phyloP scores from a whole-genome alignment of 164 flowering plant species.

The Annona cherimola region DNA sequence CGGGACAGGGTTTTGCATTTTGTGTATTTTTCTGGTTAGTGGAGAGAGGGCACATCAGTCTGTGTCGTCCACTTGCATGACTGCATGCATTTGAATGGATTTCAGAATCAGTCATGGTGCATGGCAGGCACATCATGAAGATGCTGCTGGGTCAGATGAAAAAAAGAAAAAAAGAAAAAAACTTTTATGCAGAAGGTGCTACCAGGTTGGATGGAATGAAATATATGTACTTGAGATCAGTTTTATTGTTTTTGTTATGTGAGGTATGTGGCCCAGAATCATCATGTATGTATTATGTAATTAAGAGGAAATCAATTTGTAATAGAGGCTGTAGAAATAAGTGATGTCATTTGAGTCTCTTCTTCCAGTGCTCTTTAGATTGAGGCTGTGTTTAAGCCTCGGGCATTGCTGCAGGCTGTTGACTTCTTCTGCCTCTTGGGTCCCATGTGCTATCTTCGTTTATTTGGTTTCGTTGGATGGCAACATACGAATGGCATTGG shows the following conservation, averaged over 20 bases:
- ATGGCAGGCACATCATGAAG: no score
- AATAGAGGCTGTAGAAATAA: not conserved
- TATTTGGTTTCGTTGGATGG: no score
- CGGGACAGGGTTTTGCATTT: not conserved
- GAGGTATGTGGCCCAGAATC: not conserved
- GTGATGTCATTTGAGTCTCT: not conserved
- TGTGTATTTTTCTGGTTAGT: not conserved
- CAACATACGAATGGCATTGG: no score
- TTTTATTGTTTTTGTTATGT: not conserved
- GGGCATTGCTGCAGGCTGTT: no score
- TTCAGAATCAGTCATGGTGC: constrained; percentile 2
- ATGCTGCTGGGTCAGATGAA: not conserved
- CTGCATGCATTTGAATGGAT: not conserved
- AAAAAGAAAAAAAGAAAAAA: no score
- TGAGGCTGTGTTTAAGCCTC: no score
- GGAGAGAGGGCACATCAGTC: not conserved
- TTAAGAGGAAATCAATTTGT: not conserved
- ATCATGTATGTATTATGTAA: not conserved
- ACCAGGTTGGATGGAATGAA: not conserved
- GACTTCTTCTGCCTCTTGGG: no score
- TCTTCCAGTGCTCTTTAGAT: no score
- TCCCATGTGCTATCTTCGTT: no score
- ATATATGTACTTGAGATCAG: not conserved
- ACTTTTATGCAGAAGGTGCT: not conserved
- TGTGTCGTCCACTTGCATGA: constrained; percentile 1